These are phyloP conservation scores for Nicotiana paniculata DNA, from an alignment of 257 asterid species.

Conservation along the genomic window DNA sequence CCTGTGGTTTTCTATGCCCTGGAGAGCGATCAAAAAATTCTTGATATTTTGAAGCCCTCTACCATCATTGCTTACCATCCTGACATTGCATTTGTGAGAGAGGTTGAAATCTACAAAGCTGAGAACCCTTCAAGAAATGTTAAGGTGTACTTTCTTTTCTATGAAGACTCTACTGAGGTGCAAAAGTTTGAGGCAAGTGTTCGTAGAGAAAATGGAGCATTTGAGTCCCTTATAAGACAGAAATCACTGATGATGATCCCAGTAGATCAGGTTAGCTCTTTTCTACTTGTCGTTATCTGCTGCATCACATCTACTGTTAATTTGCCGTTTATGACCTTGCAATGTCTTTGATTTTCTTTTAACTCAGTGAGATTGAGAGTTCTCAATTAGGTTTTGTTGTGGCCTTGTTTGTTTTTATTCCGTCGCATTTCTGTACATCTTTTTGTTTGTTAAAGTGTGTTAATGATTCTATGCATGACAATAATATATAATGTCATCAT, in stretches of 20 bases:
- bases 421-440: background rate
- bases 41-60: constrained; percentile 80
- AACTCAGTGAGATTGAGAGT: no score
- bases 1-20: constrained; percentile 74
- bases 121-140: constrained; percentile 66
- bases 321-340: background rate
- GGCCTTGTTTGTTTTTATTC: background rate
- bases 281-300: constrained; percentile 1
- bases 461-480: background rate
- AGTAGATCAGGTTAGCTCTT: constrained; percentile 60
- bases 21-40: constrained; percentile 70
- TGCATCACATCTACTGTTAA: background rate
- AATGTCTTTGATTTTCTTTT: background rate
- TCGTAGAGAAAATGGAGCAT: constrained; percentile 86
- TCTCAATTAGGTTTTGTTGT: no score
- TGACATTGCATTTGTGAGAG: constrained; percentile 83
- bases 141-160: constrained; percentile 84
- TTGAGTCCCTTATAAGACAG: constrained; percentile 90
- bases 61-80: constrained; percentile 87
- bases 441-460: background rate
- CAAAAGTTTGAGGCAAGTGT: constrained; percentile 90
- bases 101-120: constrained; percentile 84
- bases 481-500: background rate
- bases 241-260: constrained; percentile 93
- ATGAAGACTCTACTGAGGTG: constrained; percentile 93